These are phyloP conservation scores for Smittium mucronatum DNA, from an alignment of 371 early-diverging fungal species.

Conservation along the genomic window DNA sequence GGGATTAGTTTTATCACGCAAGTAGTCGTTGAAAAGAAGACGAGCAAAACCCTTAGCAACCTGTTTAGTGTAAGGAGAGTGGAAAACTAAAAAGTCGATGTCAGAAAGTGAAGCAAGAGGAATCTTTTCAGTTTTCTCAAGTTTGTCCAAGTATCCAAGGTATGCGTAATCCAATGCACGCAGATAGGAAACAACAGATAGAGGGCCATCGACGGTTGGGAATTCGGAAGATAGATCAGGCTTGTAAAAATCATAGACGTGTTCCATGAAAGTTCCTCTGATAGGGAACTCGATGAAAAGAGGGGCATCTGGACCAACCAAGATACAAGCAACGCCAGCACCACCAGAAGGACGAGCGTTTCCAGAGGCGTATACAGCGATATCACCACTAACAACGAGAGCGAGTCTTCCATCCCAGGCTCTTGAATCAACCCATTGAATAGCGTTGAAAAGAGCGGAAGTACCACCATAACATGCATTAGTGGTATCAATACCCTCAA, in stretches of 20 bases:
- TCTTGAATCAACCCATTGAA: conserved; percentile 90
- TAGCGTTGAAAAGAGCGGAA: conserved; percentile 85
- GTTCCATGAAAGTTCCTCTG: conserved; percentile 87
- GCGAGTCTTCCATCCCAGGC: conserved; percentile 87
- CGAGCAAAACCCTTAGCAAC: conserved; percentile 90
- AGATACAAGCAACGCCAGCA: conserved; percentile 86
- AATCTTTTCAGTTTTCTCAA: conserved; percentile 26
- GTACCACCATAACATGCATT: conserved; percentile 99
- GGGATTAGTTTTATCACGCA: conserved; percentile 55
- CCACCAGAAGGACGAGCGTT: conserved; percentile 92
- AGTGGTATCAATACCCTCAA: conserved; percentile 94
- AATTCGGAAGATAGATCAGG: conserved; percentile 91
- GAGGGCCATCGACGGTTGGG: conserved; percentile 90
- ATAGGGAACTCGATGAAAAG: conserved; percentile 83
- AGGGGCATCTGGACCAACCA: conserved; percentile 89
- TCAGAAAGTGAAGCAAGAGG: conserved; percentile 41
- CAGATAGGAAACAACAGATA: conserved; percentile 84
- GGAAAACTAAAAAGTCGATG: conserved; percentile 79
- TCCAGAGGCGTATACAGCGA: conserved; percentile 89
- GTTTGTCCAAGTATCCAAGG: conserved; percentile 61
- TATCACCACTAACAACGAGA: conserved; percentile 91
- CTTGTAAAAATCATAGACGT: conserved; percentile 97
- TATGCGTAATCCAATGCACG: conserved; percentile 84
- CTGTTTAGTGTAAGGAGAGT: conserved; percentile 92
- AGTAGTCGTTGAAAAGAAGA: conserved; percentile 75